These are phyloP conservation scores for Hygrocybe coccinea DNA, from an alignment of 768 basidiomycete genomes.

Conservation along the genomic window DNA sequence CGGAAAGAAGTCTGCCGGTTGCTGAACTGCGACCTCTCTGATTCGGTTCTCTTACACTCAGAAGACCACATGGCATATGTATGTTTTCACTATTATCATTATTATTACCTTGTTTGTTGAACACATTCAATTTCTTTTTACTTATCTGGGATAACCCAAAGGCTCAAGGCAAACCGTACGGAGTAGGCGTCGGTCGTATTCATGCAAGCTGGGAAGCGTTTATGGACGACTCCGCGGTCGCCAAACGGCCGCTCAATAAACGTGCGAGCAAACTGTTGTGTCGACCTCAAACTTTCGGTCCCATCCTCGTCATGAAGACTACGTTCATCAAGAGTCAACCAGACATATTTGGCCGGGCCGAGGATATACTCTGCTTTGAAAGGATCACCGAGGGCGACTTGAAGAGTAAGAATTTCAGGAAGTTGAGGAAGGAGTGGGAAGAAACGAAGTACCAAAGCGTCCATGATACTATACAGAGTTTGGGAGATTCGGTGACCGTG, in stretches of 20 bases:
- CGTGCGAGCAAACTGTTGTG: conserved; percentile 14
- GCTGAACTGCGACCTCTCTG: conserved; percentile 6
- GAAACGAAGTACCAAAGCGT: neutral
- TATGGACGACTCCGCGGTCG: conserved; percentile 14
- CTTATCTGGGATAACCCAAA: neutral
- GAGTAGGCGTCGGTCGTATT: conserved; percentile 18
- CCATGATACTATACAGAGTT: too few relatives aligned
- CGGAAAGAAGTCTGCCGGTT: conserved; percentile 8
- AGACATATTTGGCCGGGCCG: neutral
- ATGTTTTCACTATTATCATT: neutral
- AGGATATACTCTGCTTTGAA: conserved; percentile 17
- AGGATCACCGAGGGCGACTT: conserved; percentile 13
- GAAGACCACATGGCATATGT: conserved; percentile 20
- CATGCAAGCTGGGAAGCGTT: conserved; percentile 20
- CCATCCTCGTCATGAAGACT: conserved; percentile 17
- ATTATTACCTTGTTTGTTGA: neutral
- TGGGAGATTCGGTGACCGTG: too few relatives aligned
- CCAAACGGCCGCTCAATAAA: conserved; percentile 15
- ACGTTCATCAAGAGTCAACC: conserved; percentile 9
- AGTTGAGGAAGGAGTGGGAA: conserved; percentile 13
- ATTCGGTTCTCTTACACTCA: conserved; percentile 14
- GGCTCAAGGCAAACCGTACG: conserved; percentile 12
- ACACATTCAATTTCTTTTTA: neutral
- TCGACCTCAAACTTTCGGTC: conserved; percentile 10
- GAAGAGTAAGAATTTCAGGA: conserved; percentile 12